A percentile compares a stretch with the other conserved stretches of the same genome.
Conservation (phyloP, 768 basidiomycete species). For the Mycena rosella region DNA sequence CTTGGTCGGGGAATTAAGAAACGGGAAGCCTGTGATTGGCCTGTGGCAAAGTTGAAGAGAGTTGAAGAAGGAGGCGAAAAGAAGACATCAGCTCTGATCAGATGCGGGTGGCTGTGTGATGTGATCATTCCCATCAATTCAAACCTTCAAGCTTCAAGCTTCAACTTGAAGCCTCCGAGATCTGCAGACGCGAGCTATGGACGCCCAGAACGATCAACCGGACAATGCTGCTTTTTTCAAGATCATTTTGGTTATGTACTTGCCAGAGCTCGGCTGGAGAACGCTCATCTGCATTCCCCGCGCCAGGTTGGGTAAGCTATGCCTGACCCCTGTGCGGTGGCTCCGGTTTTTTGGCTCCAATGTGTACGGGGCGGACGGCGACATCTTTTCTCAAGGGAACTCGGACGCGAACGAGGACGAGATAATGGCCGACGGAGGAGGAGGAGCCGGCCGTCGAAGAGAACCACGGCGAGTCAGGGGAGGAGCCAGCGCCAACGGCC, state of each 20-base stretch:
- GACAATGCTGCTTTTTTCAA: too few relatives aligned
- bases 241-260: background rate
- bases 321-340: background rate
- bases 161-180: too few relatives aligned
- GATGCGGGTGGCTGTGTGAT: background rate
- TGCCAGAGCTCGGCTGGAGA: background rate
- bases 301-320: too few relatives aligned
- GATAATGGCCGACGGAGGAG: slow-evolving; percentile 5
- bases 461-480: background rate
- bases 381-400: background rate
- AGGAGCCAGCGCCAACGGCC: slow-evolving; percentile 1
- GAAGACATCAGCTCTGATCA: too few relatives aligned
- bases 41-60: too few relatives aligned
- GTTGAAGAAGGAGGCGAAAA: too few relatives aligned
- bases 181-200: too few relatives aligned
- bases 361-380: slow-evolving; percentile 15
- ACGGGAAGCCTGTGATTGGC: too few relatives aligned
- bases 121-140: background rate
- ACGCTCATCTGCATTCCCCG: slow-evolving; percentile 10
- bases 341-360: slow-evolving; percentile 1
- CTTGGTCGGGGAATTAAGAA: too few relatives aligned
- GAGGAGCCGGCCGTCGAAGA: slow-evolving; percentile 3
- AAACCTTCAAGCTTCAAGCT: too few relatives aligned
- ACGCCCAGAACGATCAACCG: too few relatives aligned
- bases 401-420: too few relatives aligned